These are phyloP conservation scores for Lentinula guzmanii DNA, from an alignment of 768 basidiomycete species.

Conservation along the genomic window DNA sequence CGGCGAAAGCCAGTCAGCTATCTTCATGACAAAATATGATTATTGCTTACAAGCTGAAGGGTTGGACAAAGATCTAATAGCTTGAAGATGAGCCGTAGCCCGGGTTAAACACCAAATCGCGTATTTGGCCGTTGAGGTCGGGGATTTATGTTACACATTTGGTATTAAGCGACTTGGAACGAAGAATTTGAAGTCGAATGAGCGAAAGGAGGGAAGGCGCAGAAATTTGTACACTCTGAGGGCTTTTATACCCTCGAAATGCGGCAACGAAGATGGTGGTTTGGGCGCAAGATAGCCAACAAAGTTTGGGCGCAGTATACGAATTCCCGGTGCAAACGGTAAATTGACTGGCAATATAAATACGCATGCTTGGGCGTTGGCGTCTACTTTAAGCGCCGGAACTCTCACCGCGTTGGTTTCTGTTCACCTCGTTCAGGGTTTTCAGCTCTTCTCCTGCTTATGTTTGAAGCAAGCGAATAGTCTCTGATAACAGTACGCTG, in stretches of 20 bases:
- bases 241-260: slow-evolving; percentile 47
- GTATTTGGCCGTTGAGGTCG: neutral
- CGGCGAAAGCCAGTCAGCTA: neutral
- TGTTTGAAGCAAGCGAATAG: no score
- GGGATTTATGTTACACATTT: neutral
- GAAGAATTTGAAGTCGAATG: neutral
- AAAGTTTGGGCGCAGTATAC: slow-evolving; percentile 38
- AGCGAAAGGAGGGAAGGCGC: neutral
- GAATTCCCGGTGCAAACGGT: slow-evolving; percentile 2
- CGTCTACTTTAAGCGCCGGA: neutral
- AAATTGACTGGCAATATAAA: neutral
- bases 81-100: neutral
- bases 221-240: slow-evolving; percentile 78
- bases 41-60: neutral
- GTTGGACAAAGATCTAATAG: neutral
- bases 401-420: neutral
- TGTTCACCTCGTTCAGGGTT: no score
- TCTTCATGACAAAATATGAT: neutral
- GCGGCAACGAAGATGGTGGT: slow-evolving; percentile 89
- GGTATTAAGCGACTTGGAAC: neutral
- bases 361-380: neutral
- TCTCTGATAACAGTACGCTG: no score
- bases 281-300: slow-evolving; percentile 22
- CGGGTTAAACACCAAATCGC: neutral
- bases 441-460: no score